Evolutionary conservation across 345 rosid species (phyloP).

Genomic region (Salix viminalis): DNA sequence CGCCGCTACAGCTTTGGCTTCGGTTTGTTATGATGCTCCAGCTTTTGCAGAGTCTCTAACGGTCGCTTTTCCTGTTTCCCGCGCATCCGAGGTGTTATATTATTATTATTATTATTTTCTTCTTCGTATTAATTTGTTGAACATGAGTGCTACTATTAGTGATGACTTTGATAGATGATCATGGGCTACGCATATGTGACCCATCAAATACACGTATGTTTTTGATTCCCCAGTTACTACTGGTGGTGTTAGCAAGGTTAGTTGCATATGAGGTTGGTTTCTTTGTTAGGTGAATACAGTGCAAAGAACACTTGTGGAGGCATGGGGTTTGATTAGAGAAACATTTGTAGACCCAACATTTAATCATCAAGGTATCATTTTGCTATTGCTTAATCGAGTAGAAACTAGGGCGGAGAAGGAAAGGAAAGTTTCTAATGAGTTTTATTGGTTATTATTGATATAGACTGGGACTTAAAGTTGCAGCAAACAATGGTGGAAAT

Average conservation of each 20-base stretch:
- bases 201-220: too few relatives aligned
- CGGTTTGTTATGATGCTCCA: slow-evolving; percentile 48
- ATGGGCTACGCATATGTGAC: too few relatives aligned
- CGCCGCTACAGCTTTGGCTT: slow-evolving; percentile 47
- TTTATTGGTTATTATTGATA: neutral
- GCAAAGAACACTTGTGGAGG: slow-evolving; percentile 88
- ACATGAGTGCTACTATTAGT: neutral
- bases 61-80: slow-evolving; percentile 81
- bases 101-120: neutral
- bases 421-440: neutral
- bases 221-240: too few relatives aligned
- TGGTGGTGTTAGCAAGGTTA: neutral
- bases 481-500: slow-evolving; percentile 92
- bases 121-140: neutral
- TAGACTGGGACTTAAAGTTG: slow-evolving; percentile 88
- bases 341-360: slow-evolving; percentile 82
- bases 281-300: slow-evolving; percentile 66
- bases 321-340: slow-evolving; percentile 92
- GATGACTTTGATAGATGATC: neutral
- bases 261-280: slow-evolving; percentile 9
- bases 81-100: slow-evolving; percentile 60
- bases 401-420: neutral
- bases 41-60: slow-evolving; percentile 74
- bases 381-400: neutral
- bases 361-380: slow-evolving; percentile 68